Evolutionary conservation across 306 rosid species (phyloP).

Genomic region (Vicia villosa): DNA sequence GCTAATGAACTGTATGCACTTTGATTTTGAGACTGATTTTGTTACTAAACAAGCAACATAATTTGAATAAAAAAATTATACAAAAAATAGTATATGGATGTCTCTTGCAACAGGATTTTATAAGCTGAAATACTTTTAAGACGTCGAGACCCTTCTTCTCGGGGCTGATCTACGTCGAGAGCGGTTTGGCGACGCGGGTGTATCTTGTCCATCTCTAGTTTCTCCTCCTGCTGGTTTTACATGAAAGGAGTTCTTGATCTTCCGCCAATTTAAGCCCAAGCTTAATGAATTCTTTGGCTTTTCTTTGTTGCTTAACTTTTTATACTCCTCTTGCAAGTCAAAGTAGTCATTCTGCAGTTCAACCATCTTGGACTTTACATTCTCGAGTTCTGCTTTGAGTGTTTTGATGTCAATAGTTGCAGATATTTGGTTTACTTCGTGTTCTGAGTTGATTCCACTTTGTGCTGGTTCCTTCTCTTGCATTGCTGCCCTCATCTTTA

Average conservation of each 20-base stretch:
- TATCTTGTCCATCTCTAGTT: slow-evolving; percentile 42
- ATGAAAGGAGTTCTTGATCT: slow-evolving; percentile 73
- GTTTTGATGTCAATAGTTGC: slow-evolving; percentile 43
- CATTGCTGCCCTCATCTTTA: slow-evolving; percentile 79
- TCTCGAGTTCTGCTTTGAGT: slow-evolving; percentile 76
- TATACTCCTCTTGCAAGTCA: slow-evolving; percentile 75
- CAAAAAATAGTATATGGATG: slow-evolving; percentile 35
- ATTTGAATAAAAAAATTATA: slow-evolving; percentile 14
- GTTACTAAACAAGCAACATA: slow-evolving; percentile 1
- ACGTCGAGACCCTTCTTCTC: slow-evolving; percentile 54
- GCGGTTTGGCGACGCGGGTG: slow-evolving; percentile 40
- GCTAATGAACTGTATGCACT: too few species aligned
- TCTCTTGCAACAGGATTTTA: slow-evolving; percentile 22
- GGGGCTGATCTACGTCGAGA: slow-evolving; percentile 39
- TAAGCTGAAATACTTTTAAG: slow-evolving; percentile 44
- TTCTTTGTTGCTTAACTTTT: slow-evolving; percentile 49
- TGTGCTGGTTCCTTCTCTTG: slow-evolving; percentile 69
- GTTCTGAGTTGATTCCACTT: slow-evolving; percentile 54
- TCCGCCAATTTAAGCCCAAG: slow-evolving; percentile 74
- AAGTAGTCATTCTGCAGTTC: slow-evolving; percentile 76
- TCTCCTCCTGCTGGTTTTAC: slow-evolving; percentile 57
- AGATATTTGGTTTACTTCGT: slow-evolving; percentile 57
- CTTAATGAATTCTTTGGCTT: slow-evolving; percentile 53
- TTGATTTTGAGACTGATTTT: too few species aligned
- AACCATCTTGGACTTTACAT: slow-evolving; percentile 61